phyloP scores from a whole-genome alignment of 306 rosid genomes.

The Sicyos baderoa region DNA sequence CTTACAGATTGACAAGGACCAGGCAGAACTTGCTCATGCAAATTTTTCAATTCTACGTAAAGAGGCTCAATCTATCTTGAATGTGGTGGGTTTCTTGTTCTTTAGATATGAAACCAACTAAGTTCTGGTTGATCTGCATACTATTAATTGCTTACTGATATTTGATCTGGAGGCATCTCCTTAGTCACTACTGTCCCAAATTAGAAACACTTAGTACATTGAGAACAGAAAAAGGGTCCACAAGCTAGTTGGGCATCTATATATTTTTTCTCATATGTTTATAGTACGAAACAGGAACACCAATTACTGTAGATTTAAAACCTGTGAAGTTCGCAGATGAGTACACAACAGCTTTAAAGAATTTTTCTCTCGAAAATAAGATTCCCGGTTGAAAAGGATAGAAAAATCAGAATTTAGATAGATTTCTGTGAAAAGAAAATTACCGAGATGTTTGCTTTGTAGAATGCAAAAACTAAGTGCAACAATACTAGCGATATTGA shows the following conservation, averaged over 20 bases:
- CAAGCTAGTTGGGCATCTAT: neutral
- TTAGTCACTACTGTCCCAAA: neutral
- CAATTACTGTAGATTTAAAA: neutral
- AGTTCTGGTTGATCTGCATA: neutral
- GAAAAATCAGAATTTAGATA: neutral
- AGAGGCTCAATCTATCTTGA: constrained; percentile 73
- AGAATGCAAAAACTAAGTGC: neutral
- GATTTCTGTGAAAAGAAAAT: neutral
- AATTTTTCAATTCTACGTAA: constrained; percentile 80
- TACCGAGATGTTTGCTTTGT: neutral
- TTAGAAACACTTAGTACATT: neutral
- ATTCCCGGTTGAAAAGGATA: neutral
- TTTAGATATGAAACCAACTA: neutral
- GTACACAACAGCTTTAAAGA: neutral
- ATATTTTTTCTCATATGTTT: neutral
- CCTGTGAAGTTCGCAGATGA: too few species aligned
- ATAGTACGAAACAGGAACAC: neutral
- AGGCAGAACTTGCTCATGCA: constrained; percentile 73
- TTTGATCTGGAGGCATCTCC: neutral
- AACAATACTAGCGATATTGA: neutral
- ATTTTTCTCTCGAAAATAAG: neutral
- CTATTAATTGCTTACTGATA: neutral
- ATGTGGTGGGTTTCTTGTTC: constrained; percentile 51
- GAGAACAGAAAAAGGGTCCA: neutral
- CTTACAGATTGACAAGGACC: constrained; percentile 80